phyloP scores from a whole-genome alignment of 2,329 filamentous ascomycete genomes.

The Fusarium albosuccineum region DNA sequence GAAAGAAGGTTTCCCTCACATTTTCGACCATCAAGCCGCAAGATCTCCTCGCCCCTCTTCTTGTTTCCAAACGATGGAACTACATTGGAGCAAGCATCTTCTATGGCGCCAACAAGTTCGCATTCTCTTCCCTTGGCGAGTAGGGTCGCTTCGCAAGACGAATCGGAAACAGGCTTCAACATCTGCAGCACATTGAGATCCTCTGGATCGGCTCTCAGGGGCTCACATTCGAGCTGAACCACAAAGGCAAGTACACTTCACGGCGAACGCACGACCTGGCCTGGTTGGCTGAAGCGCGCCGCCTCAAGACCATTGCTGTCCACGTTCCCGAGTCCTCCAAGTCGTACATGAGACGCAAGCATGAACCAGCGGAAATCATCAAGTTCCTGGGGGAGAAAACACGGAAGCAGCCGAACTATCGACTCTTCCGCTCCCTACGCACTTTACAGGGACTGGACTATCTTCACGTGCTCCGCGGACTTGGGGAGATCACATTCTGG shows the following conservation, averaged over 20 bases:
- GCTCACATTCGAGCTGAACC: slow-evolving; percentile 39
- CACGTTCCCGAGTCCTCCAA: slow-evolving; percentile 55
- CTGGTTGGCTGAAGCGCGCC: slow-evolving; percentile 52
- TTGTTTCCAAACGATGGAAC: slow-evolving; percentile 57
- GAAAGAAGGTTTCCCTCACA: slow-evolving; percentile 48
- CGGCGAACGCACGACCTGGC: slow-evolving; percentile 53
- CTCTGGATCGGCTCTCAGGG: slow-evolving; percentile 56
- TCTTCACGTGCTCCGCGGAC: slow-evolving; percentile 58
- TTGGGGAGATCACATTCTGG: slow-evolving; percentile 57
- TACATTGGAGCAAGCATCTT: slow-evolving; percentile 59
- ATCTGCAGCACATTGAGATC: slow-evolving; percentile 60
- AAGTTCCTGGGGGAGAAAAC: slow-evolving; percentile 49
- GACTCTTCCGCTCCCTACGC: slow-evolving; percentile 53
- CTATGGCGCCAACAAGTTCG: slow-evolving; percentile 64
- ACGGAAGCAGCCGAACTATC: slow-evolving; percentile 55
- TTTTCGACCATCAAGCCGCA: slow-evolving; percentile 50
- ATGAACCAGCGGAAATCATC: slow-evolving; percentile 50
- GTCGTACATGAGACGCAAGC: slow-evolving; percentile 50
- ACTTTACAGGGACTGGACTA: slow-evolving; percentile 61
- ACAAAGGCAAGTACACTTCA: slow-evolving; percentile 49
- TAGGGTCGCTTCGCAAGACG: slow-evolving; percentile 61
- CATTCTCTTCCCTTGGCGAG: slow-evolving; percentile 67
- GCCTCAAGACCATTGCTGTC: slow-evolving; percentile 57
- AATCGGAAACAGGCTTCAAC: slow-evolving; percentile 57
- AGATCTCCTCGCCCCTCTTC: slow-evolving; percentile 53